Conservation (phyloP, 805 yeast species). For the Sungouiella thailandica region DNA sequence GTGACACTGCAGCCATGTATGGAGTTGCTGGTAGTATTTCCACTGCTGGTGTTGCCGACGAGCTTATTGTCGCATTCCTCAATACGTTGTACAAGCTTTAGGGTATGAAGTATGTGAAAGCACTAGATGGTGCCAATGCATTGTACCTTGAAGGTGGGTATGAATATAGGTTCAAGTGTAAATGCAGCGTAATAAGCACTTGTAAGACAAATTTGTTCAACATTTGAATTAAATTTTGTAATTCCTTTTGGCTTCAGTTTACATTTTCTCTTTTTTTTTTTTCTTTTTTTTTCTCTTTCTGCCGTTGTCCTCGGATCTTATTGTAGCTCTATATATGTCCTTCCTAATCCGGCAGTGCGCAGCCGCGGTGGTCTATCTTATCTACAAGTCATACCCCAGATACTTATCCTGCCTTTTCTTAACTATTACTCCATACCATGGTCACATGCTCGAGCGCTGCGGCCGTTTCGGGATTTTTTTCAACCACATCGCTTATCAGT, state of each 20-base stretch:
- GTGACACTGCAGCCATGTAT: conserved; percentile 82
- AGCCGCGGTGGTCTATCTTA: no score
- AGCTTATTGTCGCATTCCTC: conserved; percentile 71
- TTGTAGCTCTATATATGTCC: no score
- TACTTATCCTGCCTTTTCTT: not conserved
- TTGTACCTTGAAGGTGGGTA: conserved; percentile 6
- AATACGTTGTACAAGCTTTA: conserved; percentile 69
- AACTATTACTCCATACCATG: not conserved
- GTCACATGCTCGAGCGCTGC: not conserved
- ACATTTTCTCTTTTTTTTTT: no score
- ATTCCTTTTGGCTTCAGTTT: no score
- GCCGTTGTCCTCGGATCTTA: no score
- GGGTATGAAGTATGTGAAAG: not conserved
- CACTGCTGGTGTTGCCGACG: conserved; percentile 80
- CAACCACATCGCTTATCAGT: conserved; percentile 22
- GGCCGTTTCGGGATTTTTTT: conserved; percentile 12
- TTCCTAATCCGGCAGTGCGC: no score
- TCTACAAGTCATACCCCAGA: no score
- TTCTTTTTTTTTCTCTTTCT: no score
- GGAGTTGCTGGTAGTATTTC: conserved; percentile 93
- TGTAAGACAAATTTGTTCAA: not conserved
- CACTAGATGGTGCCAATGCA: not conserved
- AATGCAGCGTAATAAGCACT: not conserved
- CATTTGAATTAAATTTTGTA: no score
- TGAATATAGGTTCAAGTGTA: not conserved